These are phyloP conservation scores for Aspergillus ochraceoroseus DNA, from an alignment of 2,329 filamentous ascomycete species.

Conservation along the genomic window DNA sequence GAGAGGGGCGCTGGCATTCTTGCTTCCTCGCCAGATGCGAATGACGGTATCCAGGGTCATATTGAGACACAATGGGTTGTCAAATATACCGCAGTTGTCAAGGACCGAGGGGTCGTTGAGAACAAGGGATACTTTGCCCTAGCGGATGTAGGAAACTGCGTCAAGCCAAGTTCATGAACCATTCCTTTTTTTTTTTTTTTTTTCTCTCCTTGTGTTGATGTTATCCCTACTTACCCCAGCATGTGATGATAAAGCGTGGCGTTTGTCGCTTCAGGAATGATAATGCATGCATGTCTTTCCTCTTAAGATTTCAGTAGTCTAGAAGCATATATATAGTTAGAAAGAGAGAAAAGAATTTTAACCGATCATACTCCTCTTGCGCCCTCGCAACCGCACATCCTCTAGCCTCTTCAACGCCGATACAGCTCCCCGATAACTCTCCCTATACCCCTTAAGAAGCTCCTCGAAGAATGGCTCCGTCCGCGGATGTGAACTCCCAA, in stretches of 20 bases:
- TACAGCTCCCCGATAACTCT: constrained; percentile 68
- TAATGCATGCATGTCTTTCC: constrained; percentile 10
- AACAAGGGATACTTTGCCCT: constrained; percentile 96
- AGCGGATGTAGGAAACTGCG: constrained; percentile 60
- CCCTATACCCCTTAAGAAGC: constrained; percentile 68
- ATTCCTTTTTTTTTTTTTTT: constrained; percentile 11
- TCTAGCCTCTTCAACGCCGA: constrained; percentile 76
- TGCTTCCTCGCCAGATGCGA: constrained; percentile 52
- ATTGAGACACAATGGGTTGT: constrained; percentile 89
- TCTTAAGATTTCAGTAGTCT: neutral
- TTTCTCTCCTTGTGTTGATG: constrained; percentile 7
- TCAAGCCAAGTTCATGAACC: constrained; percentile 29
- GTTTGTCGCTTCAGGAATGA: constrained; percentile 16
- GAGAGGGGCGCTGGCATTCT: constrained; percentile 70
- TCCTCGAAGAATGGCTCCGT: constrained; percentile 71
- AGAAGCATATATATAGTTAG: constrained; percentile 1
- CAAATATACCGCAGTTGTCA: constrained; percentile 94
- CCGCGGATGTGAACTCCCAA: constrained; percentile 87
- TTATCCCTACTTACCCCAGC: neutral
- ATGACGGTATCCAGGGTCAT: constrained; percentile 64
- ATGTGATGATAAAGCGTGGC: constrained; percentile 21
- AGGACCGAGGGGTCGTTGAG: constrained; percentile 90
- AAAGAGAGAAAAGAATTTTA: constrained; percentile 42
- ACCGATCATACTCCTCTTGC: constrained; percentile 96
- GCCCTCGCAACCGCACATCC: constrained; percentile 85